phyloP scores from a whole-genome alignment of 2,329 filamentous ascomycete species.

The Xylariaceae sp. region DNA sequence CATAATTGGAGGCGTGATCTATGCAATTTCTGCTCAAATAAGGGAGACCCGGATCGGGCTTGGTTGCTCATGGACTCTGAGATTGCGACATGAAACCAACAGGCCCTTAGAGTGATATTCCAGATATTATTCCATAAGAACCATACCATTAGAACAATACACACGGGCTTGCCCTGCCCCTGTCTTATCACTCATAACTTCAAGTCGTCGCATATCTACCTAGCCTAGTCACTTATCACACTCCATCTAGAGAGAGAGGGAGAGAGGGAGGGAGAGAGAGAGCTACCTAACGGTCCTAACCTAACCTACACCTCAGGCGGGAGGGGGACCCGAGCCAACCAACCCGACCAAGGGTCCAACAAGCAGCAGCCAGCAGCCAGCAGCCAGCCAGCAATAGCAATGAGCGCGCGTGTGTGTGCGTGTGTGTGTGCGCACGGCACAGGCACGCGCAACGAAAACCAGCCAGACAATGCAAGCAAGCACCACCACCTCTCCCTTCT shows the following conservation, averaged over 20 bases:
- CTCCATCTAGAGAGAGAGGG: too few relatives aligned
- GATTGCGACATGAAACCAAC: constrained; percentile 8
- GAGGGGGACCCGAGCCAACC: not conserved
- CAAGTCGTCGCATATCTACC: too few relatives aligned
- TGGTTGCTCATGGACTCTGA: too few relatives aligned
- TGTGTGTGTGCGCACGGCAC: too few relatives aligned
- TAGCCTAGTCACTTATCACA: too few relatives aligned
- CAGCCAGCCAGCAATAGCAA: too few relatives aligned
- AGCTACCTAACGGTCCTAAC: not conserved
- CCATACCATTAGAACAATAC: not conserved
- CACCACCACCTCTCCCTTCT: constrained; percentile 14
- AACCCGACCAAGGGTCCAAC: not conserved
- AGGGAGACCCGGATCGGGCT: too few relatives aligned
- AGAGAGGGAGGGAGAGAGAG: too few relatives aligned
- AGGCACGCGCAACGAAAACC: constrained; percentile 5
- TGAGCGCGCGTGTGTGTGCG: too few relatives aligned
- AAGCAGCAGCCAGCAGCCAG: constrained; percentile 2
- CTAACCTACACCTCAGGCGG: not conserved
- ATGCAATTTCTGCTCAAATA: not conserved
- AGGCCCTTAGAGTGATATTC: constrained; percentile 9
- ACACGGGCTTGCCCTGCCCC: too few relatives aligned
- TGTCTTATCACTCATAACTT: too few relatives aligned
- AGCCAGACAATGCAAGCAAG: not conserved
- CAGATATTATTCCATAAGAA: constrained; percentile 3
- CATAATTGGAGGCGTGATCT: not conserved